Conservation (phyloP, 2,329 filamentous ascomycete species). For the Fusarium poae region DNA sequence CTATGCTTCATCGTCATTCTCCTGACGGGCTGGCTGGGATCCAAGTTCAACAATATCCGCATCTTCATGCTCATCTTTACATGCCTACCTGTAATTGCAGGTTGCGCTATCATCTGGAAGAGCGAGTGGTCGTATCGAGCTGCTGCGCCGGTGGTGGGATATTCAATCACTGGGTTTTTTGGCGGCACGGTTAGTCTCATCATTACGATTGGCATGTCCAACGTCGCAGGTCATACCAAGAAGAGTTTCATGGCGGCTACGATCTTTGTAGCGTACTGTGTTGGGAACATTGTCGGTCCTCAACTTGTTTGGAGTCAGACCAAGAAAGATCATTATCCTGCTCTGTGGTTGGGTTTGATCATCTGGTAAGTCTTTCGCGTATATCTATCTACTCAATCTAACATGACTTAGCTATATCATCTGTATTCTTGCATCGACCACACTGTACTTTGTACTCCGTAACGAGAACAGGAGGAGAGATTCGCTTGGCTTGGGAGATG, state of each 20-base stretch:
- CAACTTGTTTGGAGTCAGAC: conserved; percentile 77
- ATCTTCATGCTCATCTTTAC: conserved; percentile 74
- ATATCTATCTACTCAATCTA: neutral
- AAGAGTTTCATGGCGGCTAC: conserved; percentile 81
- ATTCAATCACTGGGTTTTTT: conserved; percentile 79
- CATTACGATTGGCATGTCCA: conserved; percentile 69
- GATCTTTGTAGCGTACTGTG: conserved; percentile 81
- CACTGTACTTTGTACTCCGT: conserved; percentile 70
- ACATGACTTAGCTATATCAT: conserved; percentile 70
- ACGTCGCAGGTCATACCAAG: conserved; percentile 82
- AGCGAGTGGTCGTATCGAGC: conserved; percentile 73
- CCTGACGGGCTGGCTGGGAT: conserved; percentile 73
- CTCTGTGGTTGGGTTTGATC: conserved; percentile 77
- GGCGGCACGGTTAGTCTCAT: conserved; percentile 74
- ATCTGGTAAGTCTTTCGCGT: conserved; percentile 59
- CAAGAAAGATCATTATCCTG: conserved; percentile 75
- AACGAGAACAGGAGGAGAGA: conserved; percentile 69
- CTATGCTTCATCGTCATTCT: conserved; percentile 77
- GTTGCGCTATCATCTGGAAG: conserved; percentile 82
- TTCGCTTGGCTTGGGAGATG: conserved; percentile 61
- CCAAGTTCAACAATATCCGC: conserved; percentile 71
- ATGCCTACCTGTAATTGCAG: conserved; percentile 80
- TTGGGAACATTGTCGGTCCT: conserved; percentile 81
- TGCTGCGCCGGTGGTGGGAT: conserved; percentile 75
- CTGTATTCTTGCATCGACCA: conserved; percentile 68